phyloP scores from a whole-genome alignment of 2,329 filamentous ascomycete species.

The Exophiala mesophila region DNA sequence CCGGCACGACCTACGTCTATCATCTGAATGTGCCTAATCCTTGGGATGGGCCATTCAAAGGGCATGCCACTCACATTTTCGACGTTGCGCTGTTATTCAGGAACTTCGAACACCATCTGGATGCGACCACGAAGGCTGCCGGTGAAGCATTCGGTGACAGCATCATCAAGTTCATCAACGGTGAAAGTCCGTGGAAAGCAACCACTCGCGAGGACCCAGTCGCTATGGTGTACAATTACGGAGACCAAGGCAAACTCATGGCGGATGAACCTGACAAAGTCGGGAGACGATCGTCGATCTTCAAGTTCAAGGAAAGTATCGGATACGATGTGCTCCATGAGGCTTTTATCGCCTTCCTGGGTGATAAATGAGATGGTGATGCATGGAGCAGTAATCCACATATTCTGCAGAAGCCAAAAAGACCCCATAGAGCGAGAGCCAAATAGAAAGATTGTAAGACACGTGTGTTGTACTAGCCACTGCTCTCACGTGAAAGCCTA shows the following conservation, averaged over 20 bases:
- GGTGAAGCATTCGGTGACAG: background rate
- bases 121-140: background rate
- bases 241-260: no score
- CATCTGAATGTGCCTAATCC: slow-evolving; percentile 46
- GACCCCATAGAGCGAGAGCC: no score
- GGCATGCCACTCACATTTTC: slow-evolving; percentile 38
- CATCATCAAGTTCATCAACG: background rate
- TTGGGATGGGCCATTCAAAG: slow-evolving; percentile 41
- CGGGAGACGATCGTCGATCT: background rate
- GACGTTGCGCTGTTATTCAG: slow-evolving; percentile 43
- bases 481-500: no score
- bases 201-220: no score
- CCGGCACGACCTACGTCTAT: slow-evolving; percentile 29
- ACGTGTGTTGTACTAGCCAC: no score
- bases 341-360: background rate
- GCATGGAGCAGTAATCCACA: no score
- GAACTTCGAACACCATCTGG: slow-evolving; percentile 40
- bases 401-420: no score
- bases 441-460: no score
- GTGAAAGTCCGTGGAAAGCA: background rate
- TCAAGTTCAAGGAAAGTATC: background rate
- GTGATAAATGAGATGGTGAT: no score
- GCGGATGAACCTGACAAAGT: no score
- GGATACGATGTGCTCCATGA: background rate
- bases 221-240: no score